Evolutionary conservation across 768 basidiomycete species (phyloP).

Genomic region (Hygrophorus russula): DNA sequence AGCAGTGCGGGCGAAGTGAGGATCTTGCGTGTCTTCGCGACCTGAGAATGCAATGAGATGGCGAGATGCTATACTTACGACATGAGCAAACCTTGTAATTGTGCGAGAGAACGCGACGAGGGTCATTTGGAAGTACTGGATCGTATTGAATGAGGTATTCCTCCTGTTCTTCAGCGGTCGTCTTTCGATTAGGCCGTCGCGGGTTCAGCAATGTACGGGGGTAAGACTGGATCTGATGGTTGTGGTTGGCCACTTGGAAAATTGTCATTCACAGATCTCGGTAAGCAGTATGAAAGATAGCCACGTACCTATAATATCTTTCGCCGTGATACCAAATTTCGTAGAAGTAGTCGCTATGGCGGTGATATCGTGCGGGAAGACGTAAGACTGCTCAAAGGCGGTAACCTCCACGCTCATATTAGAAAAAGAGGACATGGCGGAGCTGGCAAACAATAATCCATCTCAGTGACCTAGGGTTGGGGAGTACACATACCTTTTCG

Average conservation of each 20-base stretch:
- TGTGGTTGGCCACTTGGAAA: constrained; percentile 59
- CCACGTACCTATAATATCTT: constrained; percentile 75
- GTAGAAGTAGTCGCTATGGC: constrained; percentile 70
- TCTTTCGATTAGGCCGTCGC: constrained; percentile 66
- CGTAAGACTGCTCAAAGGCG: constrained; percentile 58
- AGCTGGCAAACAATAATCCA: constrained; percentile 16
- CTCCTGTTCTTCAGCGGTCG: constrained; percentile 68
- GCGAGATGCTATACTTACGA: no score
- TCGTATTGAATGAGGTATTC: constrained; percentile 85
- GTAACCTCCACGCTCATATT: constrained; percentile 40
- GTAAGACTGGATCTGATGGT: constrained; percentile 64
- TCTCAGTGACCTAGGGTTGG: not conserved
- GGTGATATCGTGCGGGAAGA: constrained; percentile 58
- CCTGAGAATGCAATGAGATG: no score
- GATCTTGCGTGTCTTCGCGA: constrained; percentile 57
- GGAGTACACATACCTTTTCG: constrained; percentile 55
- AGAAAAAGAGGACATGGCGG: constrained; percentile 35
- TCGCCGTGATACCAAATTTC: constrained; percentile 78
- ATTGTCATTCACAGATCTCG: not conserved
- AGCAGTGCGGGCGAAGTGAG: constrained; percentile 74
- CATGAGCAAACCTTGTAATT: constrained; percentile 26
- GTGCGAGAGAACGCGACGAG: constrained; percentile 39
- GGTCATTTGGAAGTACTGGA: constrained; percentile 63
- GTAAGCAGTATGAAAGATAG: not conserved
- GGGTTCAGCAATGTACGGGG: constrained; percentile 72